Conservation (phyloP, 1,284 basidiomycete genomes). For the Trichosporon sp. region DNA sequence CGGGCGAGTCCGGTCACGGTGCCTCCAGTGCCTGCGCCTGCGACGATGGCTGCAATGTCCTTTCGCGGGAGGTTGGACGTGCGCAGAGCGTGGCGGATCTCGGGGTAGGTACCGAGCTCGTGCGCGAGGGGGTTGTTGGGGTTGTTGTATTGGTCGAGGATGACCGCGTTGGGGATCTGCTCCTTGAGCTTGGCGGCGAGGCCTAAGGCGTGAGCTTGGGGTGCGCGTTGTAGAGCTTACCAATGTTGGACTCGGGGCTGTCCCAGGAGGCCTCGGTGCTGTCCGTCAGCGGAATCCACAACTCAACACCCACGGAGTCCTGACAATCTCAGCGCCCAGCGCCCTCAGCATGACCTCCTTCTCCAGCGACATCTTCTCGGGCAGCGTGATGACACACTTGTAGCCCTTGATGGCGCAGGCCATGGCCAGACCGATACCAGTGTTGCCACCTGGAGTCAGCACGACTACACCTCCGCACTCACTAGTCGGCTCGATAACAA, state of each 20-base stretch:
- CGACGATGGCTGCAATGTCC: slow-evolving; percentile 78
- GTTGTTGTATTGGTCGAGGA: slow-evolving; percentile 79
- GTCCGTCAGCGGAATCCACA: slow-evolving; percentile 6
- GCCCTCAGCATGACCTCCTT: slow-evolving; percentile 89
- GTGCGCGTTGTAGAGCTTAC: slow-evolving; percentile 52
- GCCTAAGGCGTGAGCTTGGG: slow-evolving; percentile 52
- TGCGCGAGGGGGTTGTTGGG: slow-evolving; percentile 81
- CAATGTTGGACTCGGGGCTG: slow-evolving; percentile 76
- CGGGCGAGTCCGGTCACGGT: slow-evolving; percentile 82
- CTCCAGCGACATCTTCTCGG: slow-evolving; percentile 94
- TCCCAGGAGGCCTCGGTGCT: slow-evolving; percentile 45
- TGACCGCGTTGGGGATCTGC: slow-evolving; percentile 77
- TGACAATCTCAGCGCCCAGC: slow-evolving; percentile 86
- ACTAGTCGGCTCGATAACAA: slow-evolving; percentile 78
- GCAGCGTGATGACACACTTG: slow-evolving; percentile 78
- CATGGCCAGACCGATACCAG: slow-evolving; percentile 89
- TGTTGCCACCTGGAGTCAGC: slow-evolving; percentile 65
- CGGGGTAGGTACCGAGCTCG: slow-evolving; percentile 76
- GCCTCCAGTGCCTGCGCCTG: slow-evolving; percentile 89
- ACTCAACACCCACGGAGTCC: slow-evolving; percentile 68
- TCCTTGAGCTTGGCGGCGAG: slow-evolving; percentile 71
- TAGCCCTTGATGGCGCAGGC: slow-evolving; percentile 62
- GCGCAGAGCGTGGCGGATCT: slow-evolving; percentile 60
- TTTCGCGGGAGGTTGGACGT: slow-evolving; percentile 42
- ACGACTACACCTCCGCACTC: background rate